Percentiles rank a stretch among this genome's conserved stretches.
Conservation (phyloP, 305 asterid species). For the Lippia alba region DNA sequence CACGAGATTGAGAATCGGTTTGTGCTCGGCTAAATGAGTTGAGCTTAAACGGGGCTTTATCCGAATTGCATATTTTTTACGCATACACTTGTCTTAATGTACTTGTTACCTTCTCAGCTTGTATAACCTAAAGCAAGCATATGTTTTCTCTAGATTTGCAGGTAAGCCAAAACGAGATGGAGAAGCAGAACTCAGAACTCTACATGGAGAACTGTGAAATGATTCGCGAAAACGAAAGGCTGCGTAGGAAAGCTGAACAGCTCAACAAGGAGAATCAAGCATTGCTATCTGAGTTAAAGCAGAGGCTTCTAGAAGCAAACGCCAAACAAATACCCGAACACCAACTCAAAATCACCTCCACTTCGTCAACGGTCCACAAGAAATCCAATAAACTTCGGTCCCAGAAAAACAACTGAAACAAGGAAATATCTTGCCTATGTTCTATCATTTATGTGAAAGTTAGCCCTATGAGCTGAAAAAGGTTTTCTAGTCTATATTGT, state of each 20-base stretch:
- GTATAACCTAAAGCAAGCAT: slow-evolving; percentile 1
- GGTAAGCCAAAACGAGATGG: slow-evolving; percentile 46
- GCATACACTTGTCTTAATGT: not conserved
- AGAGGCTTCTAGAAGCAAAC: slow-evolving; percentile 40
- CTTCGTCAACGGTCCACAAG: slow-evolving; percentile 35
- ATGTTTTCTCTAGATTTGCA: slow-evolving; percentile 30
- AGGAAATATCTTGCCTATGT: slow-evolving; percentile 19
- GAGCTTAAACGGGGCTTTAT: no score
- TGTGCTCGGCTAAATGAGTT: no score
- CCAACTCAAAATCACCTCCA: slow-evolving; percentile 36
- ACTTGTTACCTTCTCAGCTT: not conserved
- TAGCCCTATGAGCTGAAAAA: slow-evolving; percentile 16
- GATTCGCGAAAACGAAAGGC: slow-evolving; percentile 55
- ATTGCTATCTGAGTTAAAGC: slow-evolving; percentile 52
- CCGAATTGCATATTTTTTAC: no score
- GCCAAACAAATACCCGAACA: slow-evolving; percentile 24
- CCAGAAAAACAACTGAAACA: slow-evolving; percentile 42
- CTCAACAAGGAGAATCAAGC: slow-evolving; percentile 62
- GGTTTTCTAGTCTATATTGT: slow-evolving; percentile 21
- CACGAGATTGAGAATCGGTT: no score
- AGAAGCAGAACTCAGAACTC: slow-evolving; percentile 54
- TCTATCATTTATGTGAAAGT: slow-evolving; percentile 31
- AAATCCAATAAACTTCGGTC: slow-evolving; percentile 36
- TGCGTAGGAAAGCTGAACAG: slow-evolving; percentile 54
- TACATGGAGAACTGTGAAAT: slow-evolving; percentile 59